Percentiles rank a stretch among this genome's conserved stretches.
phyloP scores from a whole-genome alignment of 306 rosid genomes.

The Vigna mungo region DNA sequence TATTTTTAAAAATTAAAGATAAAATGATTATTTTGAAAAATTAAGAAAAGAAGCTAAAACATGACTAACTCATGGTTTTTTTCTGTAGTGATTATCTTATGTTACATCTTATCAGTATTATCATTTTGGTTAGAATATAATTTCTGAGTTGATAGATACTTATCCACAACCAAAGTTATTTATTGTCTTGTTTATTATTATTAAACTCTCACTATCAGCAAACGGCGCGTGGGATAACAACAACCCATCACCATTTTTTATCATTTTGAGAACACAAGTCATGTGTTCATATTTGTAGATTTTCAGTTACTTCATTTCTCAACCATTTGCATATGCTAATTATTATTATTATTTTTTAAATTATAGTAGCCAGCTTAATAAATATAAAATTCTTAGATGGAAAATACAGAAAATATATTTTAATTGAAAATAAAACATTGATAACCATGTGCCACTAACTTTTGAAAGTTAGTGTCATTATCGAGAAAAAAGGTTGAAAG shows the following conservation, averaged over 20 bases:
- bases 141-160: not conserved
- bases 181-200: not conserved
- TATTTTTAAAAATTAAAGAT: too few relatives aligned
- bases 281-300: slow-evolving; percentile 12
- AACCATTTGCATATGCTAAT: not conserved
- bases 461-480: too few relatives aligned
- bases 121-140: not conserved
- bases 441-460: too few relatives aligned
- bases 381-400: not conserved
- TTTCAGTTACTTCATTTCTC: not conserved
- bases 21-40: too few relatives aligned
- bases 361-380: not conserved
- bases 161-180: too few relatives aligned
- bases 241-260: not conserved
- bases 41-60: too few relatives aligned
- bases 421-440: not conserved
- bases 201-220: not conserved
- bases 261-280: slow-evolving; percentile 6
- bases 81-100: not conserved
- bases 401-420: not conserved
- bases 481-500: not conserved
- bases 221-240: slow-evolving; percentile 9
- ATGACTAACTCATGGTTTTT: too few relatives aligned
- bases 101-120: not conserved
- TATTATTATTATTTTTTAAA: not conserved